Evolutionary conservation across 1,139 yeast genomes (phyloP).

Genomic region (Geotrichum histeridarum): DNA sequence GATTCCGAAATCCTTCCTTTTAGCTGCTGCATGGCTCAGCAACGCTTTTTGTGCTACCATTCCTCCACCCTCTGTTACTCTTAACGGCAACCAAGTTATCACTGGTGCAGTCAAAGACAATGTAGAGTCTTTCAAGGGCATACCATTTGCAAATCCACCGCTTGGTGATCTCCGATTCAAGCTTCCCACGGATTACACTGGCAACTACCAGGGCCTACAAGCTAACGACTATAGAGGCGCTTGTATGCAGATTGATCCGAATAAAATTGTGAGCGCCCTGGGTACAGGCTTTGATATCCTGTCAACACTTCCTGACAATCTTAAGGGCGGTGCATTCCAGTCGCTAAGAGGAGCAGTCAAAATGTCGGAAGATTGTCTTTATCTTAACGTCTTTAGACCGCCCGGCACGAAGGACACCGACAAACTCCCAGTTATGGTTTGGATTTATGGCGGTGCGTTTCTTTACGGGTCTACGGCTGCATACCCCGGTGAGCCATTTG

Average conservation of each 20-base stretch:
- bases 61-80: slow-evolving; percentile 9
- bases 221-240: slow-evolving; percentile 3
- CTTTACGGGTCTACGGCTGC: slow-evolving; percentile 24
- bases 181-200: slow-evolving; percentile 13
- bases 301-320: not conserved
- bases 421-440: slow-evolving; percentile 35
- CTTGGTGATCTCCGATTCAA: slow-evolving; percentile 25
- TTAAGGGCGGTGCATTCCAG: slow-evolving; percentile 6
- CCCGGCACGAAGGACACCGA: slow-evolving; percentile 14
- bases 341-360: not conserved
- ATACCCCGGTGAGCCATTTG: slow-evolving; percentile 22
- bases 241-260: slow-evolving; percentile 11
- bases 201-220: slow-evolving; percentile 7
- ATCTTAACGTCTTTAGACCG: slow-evolving; percentile 25
- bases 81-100: slow-evolving; percentile 11
- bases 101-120: slow-evolving; percentile 12
- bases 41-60: not conserved
- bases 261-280: not conserved
- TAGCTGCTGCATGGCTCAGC: not conserved
- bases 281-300: not conserved
- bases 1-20: not conserved
- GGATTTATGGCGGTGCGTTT: slow-evolving; percentile 41
- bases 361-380: slow-evolving; percentile 28
- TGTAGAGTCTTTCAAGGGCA: slow-evolving; percentile 18
- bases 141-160: slow-evolving; percentile 31